Evolutionary conservation across 148 eudicot genomes (phyloP), one percentile per base, ranked within the genome.

Genomic region (Hydrangea macrophylla): DNA sequence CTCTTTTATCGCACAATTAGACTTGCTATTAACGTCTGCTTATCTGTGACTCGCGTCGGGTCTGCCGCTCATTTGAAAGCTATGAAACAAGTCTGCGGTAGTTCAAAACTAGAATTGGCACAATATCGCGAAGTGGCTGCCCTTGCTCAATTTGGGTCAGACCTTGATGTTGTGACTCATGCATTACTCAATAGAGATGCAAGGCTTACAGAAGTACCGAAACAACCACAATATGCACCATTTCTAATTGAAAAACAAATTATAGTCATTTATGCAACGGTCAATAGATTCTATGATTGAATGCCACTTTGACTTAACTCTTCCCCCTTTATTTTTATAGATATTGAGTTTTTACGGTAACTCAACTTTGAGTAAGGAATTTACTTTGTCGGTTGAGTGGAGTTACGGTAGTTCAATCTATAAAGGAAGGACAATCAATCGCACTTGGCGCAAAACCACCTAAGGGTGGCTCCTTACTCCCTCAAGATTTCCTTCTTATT

Each of bases 241-340:
- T 40, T 61, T 36, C 65, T 40, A 65, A 65, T 65, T 50, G 69
- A 65, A 65, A 50, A 65, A 65, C 0, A 48, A 48, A 44, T 50
- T 65, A 24, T 65, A 1, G 58, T 65, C 36, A 65, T 65, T 65
- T 65, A 65, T 50, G 58, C 69, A 51, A 18, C 37, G 45, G 69
- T 65, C 69, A 65, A 65, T 65, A 58, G 69, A 65, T 65, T 65
- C 58, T 65, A 58, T 65, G 69, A 65, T 65, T 25, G 58, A 65
- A 65, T 25, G 58, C 58, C 69, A 65, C 27, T 51, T n/a, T n/a
- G n/a, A n/a, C n/a, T n/a, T n/a, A n/a, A n/a, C n/a, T n/a, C n/a
- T n/a, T n/a, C n/a, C n/a, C n/a, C n/a, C n/a, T n/a, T n/a, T n/a
- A n/a, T n/a, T n/a, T n/a, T n/a, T n/a, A n/a, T n/a, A n/a, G n/a